Evolutionary conservation across 306 rosid species (phyloP).

Genomic region (Casuarina glauca): DNA sequence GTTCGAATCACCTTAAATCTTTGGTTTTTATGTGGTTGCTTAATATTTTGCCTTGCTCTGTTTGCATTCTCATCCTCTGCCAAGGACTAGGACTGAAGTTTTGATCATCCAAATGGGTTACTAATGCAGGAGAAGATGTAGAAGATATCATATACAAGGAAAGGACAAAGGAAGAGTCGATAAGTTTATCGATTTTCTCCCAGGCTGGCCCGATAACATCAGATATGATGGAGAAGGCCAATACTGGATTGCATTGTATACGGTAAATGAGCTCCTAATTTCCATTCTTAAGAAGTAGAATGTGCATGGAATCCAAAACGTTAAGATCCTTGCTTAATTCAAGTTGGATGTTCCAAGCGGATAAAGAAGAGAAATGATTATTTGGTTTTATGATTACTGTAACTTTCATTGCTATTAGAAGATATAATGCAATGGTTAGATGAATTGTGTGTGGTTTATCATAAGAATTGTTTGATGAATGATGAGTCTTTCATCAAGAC

Average conservation of each 20-base stretch:
- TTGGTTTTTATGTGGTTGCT: no score
- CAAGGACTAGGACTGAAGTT: neutral
- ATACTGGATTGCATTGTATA: slow-evolving; percentile 51
- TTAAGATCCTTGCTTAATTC: neutral
- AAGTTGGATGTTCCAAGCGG: neutral
- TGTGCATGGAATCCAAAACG: neutral
- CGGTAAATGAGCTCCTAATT: slow-evolving; percentile 27
- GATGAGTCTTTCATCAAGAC: no score
- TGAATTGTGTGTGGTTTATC: neutral
- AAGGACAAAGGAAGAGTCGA: slow-evolving; percentile 52
- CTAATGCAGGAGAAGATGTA: slow-evolving; percentile 51
- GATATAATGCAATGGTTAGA: neutral
- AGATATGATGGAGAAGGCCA: slow-evolving; percentile 61
- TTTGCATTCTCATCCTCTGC: no score
- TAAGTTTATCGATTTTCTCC: slow-evolving; percentile 43
- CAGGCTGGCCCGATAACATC: slow-evolving; percentile 70
- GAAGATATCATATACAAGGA: slow-evolving; percentile 53
- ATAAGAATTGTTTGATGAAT: no score
- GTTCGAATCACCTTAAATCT: no score
- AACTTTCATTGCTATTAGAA: neutral
- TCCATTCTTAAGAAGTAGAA: neutral
- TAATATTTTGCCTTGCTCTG: slow-evolving; percentile 9
- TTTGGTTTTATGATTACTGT: neutral
- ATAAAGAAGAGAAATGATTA: neutral
- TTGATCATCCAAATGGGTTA: neutral